These are phyloP conservation scores for Saprolegnia parasitica DNA, from an alignment of 352 stramenopile genomes.

Conservation along the genomic window DNA sequence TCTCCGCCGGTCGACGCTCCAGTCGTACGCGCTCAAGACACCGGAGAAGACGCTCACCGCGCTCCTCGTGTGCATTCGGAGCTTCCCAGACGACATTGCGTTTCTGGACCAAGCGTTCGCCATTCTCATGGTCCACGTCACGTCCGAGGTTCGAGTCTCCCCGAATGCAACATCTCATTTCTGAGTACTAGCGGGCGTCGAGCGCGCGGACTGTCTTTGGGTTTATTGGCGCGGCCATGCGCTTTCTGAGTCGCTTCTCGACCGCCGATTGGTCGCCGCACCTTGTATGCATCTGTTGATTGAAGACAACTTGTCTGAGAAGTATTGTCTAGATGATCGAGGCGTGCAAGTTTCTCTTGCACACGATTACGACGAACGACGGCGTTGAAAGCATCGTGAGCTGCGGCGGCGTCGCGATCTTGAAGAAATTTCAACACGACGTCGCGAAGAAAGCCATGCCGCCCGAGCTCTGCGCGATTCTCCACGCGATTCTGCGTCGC, in stretches of 20 bases:
- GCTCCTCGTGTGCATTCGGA: conserved; percentile 60
- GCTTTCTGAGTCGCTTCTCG: conserved; percentile 30
- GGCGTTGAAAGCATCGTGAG: conserved; percentile 44
- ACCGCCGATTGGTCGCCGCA: not conserved
- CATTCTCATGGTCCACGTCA: conserved; percentile 51
- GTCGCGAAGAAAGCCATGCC: conserved; percentile 28
- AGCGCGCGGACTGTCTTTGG: conserved; percentile 48
- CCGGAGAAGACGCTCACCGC: conserved; percentile 51
- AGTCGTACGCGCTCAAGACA: conserved; percentile 42
- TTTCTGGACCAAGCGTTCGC: conserved; percentile 58
- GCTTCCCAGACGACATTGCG: conserved; percentile 38
- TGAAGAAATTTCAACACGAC: conserved; percentile 37
- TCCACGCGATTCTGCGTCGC: conserved; percentile 9
- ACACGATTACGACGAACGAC: conserved; percentile 47
- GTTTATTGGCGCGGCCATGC: conserved; percentile 50
- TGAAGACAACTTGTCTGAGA: too few species aligned
- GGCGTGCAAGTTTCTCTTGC: conserved; percentile 56
- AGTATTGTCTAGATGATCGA: conserved; percentile 42
- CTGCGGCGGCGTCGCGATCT: conserved; percentile 46
- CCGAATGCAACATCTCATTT: not conserved
- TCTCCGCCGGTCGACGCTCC: conserved; percentile 41
- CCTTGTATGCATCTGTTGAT: too few species aligned
- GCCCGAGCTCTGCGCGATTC: not conserved
- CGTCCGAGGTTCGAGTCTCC: conserved; percentile 24
- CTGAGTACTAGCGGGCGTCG: conserved; percentile 38